phyloP scores from a whole-genome alignment of 2,329 filamentous ascomycete genomes.

The Venturia asperata region DNA sequence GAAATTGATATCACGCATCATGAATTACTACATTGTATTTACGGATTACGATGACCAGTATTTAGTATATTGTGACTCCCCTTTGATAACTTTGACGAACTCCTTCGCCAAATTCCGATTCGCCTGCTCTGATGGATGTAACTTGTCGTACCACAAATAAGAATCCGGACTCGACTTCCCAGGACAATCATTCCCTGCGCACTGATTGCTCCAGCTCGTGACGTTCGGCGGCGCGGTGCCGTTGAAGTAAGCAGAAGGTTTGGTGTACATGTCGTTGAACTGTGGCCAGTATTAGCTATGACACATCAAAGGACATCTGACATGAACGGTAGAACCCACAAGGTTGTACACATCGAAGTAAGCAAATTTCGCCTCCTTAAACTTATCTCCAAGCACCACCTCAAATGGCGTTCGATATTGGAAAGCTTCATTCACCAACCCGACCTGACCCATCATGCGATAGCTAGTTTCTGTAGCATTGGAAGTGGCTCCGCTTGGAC shows the following conservation, averaged over 20 bases:
- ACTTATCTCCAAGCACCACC: conserved; percentile 36
- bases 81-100: conserved; percentile 50
- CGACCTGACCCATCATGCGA: conserved; percentile 47
- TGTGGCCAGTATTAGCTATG: conserved; percentile 24
- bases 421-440: conserved; percentile 45
- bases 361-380: conserved; percentile 52
- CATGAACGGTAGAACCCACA: conserved; percentile 29
- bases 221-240: conserved; percentile 56
- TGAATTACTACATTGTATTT: neutral
- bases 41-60: conserved; percentile 31
- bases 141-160: conserved; percentile 66
- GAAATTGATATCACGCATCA: no score
- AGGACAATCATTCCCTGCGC: conserved; percentile 39
- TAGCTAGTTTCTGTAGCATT: conserved; percentile 46
- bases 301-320: neutral
- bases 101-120: conserved; percentile 50
- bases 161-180: conserved; percentile 44
- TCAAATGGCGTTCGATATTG: conserved; percentile 46
- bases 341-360: conserved; percentile 61
- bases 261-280: conserved; percentile 57
- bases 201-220: conserved; percentile 51
- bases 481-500: conserved; percentile 37
- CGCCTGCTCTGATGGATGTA: conserved; percentile 63
- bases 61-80: conserved; percentile 40
- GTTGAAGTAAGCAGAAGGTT: conserved; percentile 56